phyloP scores from a whole-genome alignment of 345 rosid species.

The Hevea brasiliensis region DNA sequence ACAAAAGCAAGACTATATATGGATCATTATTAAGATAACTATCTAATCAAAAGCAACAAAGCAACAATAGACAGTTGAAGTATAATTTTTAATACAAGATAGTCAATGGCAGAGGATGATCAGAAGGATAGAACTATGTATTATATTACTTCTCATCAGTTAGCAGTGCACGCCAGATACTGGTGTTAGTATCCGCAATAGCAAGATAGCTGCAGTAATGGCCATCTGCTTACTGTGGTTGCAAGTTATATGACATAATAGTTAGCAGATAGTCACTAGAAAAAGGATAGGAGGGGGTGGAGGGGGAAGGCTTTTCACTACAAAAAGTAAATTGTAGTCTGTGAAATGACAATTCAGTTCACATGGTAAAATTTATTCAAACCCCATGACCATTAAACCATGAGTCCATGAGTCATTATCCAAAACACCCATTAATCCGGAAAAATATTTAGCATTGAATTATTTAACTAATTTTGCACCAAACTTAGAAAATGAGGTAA shows the following conservation, averaged over 20 bases:
- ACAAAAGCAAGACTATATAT: neutral
- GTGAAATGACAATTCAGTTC: neutral
- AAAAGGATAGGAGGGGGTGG: neutral
- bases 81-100: neutral
- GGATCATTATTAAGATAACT: neutral
- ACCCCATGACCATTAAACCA: neutral
- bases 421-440: neutral
- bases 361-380: too few relatives aligned
- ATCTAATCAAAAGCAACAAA: neutral
- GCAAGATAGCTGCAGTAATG: neutral
- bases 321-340: neutral
- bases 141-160: neutral
- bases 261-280: neutral
- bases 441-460: neutral
- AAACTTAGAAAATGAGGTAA: too few relatives aligned
- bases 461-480: too few relatives aligned
- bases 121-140: neutral
- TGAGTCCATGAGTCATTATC: neutral
- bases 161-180: neutral
- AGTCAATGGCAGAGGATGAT: neutral
- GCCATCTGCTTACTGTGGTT: neutral
- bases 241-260: neutral
- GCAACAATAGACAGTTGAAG: neutral
- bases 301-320: neutral
- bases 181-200: neutral